Evolutionary conservation across 1,284 basidiomycete species (phyloP).

Genomic region (Trichosporon sp.): DNA sequence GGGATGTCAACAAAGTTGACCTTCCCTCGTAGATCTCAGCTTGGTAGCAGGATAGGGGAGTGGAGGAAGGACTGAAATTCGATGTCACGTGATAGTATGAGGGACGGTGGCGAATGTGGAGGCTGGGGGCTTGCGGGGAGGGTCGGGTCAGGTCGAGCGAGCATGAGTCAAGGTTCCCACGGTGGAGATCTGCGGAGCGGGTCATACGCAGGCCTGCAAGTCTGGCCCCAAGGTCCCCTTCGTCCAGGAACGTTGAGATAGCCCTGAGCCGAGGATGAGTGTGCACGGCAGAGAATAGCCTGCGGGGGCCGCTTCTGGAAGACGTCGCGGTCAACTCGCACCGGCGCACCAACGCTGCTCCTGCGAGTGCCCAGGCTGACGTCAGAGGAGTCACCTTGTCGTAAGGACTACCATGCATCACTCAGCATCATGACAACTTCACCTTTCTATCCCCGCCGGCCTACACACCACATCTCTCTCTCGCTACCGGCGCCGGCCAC

Average conservation of each 20-base stretch:
- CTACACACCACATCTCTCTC: not conserved
- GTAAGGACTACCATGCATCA: not conserved
- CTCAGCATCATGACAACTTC: not conserved
- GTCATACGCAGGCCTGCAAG: not conserved
- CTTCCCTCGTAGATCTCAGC: not conserved
- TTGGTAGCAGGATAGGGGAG: not conserved
- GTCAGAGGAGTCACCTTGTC: not conserved
- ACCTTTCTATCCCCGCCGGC: not conserved
- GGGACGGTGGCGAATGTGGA: not conserved
- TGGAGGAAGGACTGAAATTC: constrained; percentile 20
- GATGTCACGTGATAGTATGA: constrained; percentile 12
- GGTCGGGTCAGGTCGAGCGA: too few relatives aligned
- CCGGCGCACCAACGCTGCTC: too few relatives aligned
- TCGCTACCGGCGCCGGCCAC: not conserved
- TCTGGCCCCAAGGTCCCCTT: not conserved
- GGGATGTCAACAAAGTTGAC: not conserved
- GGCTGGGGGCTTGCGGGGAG: not conserved
- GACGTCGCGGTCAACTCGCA: too few relatives aligned
- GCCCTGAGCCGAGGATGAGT: constrained; percentile 4
- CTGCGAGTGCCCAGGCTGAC: not conserved
- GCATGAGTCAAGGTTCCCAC: not conserved
- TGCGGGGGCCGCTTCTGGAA: too few relatives aligned
- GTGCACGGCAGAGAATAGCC: too few relatives aligned
- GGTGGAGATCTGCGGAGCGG: not conserved
- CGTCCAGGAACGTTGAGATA: not conserved